Percentiles rank a stretch among this genome's conserved stretches.
Conservation (phyloP, 164 flowering plant species). For the Dillenia suffruticosa region DNA sequence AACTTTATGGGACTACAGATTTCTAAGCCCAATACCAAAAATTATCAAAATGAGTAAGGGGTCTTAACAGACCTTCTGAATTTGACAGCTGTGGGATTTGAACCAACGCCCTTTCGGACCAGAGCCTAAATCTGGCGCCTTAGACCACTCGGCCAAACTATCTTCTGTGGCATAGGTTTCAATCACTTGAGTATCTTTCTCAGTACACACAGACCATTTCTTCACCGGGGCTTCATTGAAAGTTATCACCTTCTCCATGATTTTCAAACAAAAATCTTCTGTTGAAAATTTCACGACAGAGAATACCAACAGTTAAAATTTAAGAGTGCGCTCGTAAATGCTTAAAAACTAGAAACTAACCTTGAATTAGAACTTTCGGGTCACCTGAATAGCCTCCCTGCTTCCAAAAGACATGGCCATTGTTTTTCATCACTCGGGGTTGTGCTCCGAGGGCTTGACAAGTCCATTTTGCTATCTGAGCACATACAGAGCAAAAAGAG, state of each 20-base stretch:
- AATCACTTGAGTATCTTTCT: slow-evolving; percentile 28
- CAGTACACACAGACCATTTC: slow-evolving; percentile 34
- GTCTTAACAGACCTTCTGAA: too few relatives aligned
- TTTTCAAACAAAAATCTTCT: neutral
- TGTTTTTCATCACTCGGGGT: slow-evolving; percentile 39
- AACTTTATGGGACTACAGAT: too few relatives aligned
- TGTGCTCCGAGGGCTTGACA: slow-evolving; percentile 66
- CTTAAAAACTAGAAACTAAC: slow-evolving; percentile 22
- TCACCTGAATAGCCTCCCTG: slow-evolving; percentile 33
- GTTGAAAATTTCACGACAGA: too few relatives aligned
- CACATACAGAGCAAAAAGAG: too few relatives aligned
- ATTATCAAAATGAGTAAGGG: too few relatives aligned
- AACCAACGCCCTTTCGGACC: too few relatives aligned
- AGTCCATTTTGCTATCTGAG: slow-evolving; percentile 35
- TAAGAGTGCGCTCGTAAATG: neutral
- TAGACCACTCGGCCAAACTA: too few relatives aligned
- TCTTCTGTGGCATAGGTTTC: slow-evolving; percentile 25
- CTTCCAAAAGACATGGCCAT: slow-evolving; percentile 69
- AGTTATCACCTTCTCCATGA: slow-evolving; percentile 28
- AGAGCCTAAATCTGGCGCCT: too few relatives aligned
- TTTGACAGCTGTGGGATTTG: too few relatives aligned
- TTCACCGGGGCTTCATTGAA: slow-evolving; percentile 22
- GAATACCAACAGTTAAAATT: too few relatives aligned
- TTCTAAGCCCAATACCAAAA: too few relatives aligned
- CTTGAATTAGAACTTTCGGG: slow-evolving; percentile 55